Percentiles rank a stretch among this genome's conserved stretches.
These are phyloP conservation scores for Zelopaecilomyces penicillatus DNA, from an alignment of 2,329 filamentous ascomycete species.

Conservation along the genomic window DNA sequence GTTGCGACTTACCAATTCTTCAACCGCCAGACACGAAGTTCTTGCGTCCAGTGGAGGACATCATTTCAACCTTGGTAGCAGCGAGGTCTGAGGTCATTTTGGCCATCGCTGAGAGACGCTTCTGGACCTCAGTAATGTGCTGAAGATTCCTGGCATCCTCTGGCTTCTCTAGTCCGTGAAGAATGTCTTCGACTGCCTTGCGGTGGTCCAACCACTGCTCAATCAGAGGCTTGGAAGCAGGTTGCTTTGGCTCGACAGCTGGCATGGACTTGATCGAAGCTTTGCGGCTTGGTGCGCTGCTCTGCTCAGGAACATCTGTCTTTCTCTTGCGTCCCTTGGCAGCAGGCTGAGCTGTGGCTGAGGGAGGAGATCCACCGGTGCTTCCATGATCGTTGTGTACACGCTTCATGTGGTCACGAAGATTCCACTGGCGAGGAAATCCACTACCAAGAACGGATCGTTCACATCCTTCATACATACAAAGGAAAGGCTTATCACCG, in stretches of 20 bases:
- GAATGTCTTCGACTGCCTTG: slow-evolving; percentile 52
- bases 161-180: slow-evolving; percentile 40
- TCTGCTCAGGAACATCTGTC: slow-evolving; percentile 39
- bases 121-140: slow-evolving; percentile 43
- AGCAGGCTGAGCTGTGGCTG: slow-evolving; percentile 21
- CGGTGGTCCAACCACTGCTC: slow-evolving; percentile 56
- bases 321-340: slow-evolving; percentile 51
- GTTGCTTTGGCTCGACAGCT: slow-evolving; percentile 24
- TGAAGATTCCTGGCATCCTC: slow-evolving; percentile 45
- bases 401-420: slow-evolving; percentile 93
- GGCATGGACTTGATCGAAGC: slow-evolving; percentile 34
- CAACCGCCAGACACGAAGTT: slow-evolving; percentile 22
- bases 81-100: slow-evolving; percentile 34
- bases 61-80: slow-evolving; percentile 15
- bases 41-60: slow-evolving; percentile 13
- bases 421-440: slow-evolving; percentile 92
- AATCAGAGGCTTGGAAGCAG: slow-evolving; percentile 32
- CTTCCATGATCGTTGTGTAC: slow-evolving; percentile 63
- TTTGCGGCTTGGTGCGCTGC: slow-evolving; percentile 38
- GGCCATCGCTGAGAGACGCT: slow-evolving; percentile 42
- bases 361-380: slow-evolving; percentile 32
- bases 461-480: slow-evolving; percentile 81
- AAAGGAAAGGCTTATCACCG: slow-evolving; percentile 85
- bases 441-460: slow-evolving; percentile 74
- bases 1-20: neutral